A percentile compares a stretch with the other conserved stretches of the same genome.
phyloP scores from a whole-genome alignment of 306 rosid species.

The Medicago arabica region DNA sequence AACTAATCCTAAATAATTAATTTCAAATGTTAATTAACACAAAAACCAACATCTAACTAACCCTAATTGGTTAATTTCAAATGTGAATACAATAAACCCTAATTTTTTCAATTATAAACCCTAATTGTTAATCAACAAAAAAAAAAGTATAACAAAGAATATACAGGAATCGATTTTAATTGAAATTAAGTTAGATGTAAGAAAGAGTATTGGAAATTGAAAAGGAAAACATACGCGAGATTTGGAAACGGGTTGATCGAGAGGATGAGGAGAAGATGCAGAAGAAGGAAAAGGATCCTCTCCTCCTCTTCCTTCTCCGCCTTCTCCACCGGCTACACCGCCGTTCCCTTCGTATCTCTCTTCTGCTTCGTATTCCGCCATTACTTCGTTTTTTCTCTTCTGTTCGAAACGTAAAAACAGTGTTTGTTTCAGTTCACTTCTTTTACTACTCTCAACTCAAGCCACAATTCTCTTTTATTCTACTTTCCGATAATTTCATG shows the following conservation, averaged over 20 bases:
- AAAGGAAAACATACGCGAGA: background rate
- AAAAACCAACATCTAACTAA: no score
- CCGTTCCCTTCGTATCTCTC: background rate
- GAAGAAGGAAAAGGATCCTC: constrained; percentile 15
- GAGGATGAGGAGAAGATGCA: constrained; percentile 18
- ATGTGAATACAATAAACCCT: background rate
- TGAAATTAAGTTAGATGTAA: background rate
- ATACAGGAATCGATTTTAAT: background rate
- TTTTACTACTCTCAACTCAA: background rate
- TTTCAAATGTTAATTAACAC: background rate
- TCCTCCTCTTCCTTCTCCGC: background rate
- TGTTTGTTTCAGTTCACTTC: background rate
- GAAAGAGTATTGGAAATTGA: background rate
- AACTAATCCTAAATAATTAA: background rate
- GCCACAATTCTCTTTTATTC: no score
- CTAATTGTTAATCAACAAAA: background rate
- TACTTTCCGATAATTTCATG: no score
- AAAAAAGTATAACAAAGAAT: background rate
- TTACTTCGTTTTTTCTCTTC: background rate
- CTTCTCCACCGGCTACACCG: background rate
- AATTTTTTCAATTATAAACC: background rate
- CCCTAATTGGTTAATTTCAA: background rate
- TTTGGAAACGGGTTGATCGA: constrained; percentile 5
- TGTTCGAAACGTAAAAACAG: background rate
- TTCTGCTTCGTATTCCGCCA: constrained; percentile 18